Conservation (phyloP, 768 basidiomycete genomes). For the Tulasnella sp. region DNA sequence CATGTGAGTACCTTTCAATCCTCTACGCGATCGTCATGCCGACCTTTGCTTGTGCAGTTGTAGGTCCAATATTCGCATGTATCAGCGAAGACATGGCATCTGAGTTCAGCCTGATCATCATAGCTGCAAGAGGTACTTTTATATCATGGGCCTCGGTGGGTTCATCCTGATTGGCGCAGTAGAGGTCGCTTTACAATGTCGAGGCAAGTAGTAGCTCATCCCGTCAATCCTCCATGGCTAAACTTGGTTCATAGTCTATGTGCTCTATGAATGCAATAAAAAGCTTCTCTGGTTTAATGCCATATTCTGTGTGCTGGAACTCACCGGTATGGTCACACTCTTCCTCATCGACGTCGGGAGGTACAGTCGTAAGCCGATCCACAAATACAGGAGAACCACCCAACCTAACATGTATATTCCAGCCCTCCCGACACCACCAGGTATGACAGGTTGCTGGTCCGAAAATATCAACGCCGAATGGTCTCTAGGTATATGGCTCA, state of each 20-base stretch:
- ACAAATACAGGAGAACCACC: not conserved
- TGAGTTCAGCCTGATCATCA: slow-evolving; percentile 1
- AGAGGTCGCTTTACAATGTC: slow-evolving; percentile 1
- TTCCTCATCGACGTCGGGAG: not conserved
- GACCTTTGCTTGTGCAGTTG: not conserved
- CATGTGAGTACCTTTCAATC: not conserved
- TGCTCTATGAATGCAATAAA: not conserved
- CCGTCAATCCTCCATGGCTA: not conserved
- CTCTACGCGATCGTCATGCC: not conserved
- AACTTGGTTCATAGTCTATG: not conserved
- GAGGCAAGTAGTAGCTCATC: not conserved
- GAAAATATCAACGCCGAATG: not conserved
- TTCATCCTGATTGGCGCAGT: slow-evolving; percentile 2
- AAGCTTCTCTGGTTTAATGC: slow-evolving; percentile 3
- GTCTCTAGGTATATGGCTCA: slow-evolving; percentile 1
- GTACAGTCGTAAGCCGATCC: not conserved
- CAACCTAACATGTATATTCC: not conserved
- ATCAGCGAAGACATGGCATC: not conserved
- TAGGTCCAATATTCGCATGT: not conserved
- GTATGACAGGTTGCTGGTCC: slow-evolving; percentile 5
- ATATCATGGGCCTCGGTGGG: slow-evolving; percentile 2
- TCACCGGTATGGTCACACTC: not conserved
- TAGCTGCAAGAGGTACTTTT: slow-evolving; percentile 5
- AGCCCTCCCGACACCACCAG: slow-evolving; percentile 1
- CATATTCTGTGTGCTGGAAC: slow-evolving; percentile 2